Percentiles rank a stretch among this genome's conserved stretches.
Conservation (phyloP, 164 flowering plant species). For the Brasenia schreberi region DNA sequence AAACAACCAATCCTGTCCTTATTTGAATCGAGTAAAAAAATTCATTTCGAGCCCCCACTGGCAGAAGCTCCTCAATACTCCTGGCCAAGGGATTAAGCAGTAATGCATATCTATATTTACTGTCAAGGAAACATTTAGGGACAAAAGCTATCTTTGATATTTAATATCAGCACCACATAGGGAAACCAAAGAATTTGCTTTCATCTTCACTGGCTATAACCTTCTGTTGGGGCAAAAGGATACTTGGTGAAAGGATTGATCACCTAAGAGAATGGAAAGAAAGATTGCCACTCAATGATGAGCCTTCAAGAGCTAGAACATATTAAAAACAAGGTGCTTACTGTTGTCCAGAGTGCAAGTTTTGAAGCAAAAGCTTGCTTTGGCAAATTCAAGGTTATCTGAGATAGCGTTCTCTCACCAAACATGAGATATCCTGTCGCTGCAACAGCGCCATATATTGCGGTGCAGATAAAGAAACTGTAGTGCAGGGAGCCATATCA, state of each 20-base stretch:
- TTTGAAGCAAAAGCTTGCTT: slow-evolving; percentile 35
- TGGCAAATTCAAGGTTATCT: slow-evolving; percentile 86
- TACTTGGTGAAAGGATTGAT: slow-evolving; percentile 89
- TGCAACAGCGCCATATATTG: slow-evolving; percentile 70
- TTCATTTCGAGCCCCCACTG: slow-evolving; percentile 24
- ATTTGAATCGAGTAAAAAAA: slow-evolving; percentile 39
- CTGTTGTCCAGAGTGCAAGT: slow-evolving; percentile 86
- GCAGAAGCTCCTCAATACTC: slow-evolving; percentile 75
- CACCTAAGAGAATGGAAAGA: slow-evolving; percentile 39
- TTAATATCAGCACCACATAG: not conserved
- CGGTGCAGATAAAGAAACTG: slow-evolving; percentile 58
- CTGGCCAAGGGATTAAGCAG: slow-evolving; percentile 77
- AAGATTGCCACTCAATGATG: not conserved
- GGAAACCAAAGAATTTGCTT: no score
- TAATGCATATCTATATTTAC: slow-evolving; percentile 44
- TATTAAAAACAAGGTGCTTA: slow-evolving; percentile 24
- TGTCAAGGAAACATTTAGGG: slow-evolving; percentile 27
- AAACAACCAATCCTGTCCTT: slow-evolving; percentile 58
- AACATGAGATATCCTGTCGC: slow-evolving; percentile 74
- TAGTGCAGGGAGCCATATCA: slow-evolving; percentile 4
- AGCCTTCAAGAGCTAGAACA: not conserved
- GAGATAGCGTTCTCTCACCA: slow-evolving; percentile 66
- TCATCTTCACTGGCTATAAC: not conserved
- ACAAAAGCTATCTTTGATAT: not conserved
- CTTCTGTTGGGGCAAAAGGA: slow-evolving; percentile 30